Evolutionary conservation across 2,329 filamentous ascomycete genomes (phyloP).

Genomic region (Cordyceps farinosa): DNA sequence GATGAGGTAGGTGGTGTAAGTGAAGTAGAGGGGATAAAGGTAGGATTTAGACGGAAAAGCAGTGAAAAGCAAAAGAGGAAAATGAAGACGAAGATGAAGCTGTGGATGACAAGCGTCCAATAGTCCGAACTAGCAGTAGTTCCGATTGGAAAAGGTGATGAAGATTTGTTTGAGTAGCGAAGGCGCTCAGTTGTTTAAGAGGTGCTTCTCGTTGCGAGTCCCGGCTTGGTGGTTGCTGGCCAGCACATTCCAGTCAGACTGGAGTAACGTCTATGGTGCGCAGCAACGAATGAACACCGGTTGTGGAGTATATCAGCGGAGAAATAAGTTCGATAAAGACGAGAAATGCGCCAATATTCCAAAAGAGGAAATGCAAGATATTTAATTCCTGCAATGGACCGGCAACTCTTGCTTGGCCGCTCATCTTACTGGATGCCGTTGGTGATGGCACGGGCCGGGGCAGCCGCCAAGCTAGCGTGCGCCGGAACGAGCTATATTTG

Average conservation of each 20-base stretch:
- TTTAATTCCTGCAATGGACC: neutral
- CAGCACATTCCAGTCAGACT: slow-evolving; percentile 31
- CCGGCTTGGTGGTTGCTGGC: slow-evolving; percentile 20
- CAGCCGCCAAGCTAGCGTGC: neutral
- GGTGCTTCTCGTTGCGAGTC: slow-evolving; percentile 18
- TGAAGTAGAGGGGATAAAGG: neutral
- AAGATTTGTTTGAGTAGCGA: slow-evolving; percentile 7
- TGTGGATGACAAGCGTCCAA: neutral
- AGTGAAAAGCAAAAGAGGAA: neutral
- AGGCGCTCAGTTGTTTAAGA: slow-evolving; percentile 20
- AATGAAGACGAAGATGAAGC: neutral
- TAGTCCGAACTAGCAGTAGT: neutral
- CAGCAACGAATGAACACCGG: neutral
- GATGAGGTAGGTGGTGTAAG: neutral
- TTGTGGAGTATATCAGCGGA: neutral
- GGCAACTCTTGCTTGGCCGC: neutral
- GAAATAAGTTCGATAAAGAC: neutral
- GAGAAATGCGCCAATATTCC: neutral
- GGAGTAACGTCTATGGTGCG: neutral
- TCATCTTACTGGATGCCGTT: neutral
- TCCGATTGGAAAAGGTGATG: neutral
- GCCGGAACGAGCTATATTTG: neutral
- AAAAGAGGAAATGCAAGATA: neutral
- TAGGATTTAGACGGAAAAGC: neutral
- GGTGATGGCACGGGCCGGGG: neutral